Conservation (phyloP, 1,139 yeast genomes). For the Saccharomycopsis hybrid region DNA sequence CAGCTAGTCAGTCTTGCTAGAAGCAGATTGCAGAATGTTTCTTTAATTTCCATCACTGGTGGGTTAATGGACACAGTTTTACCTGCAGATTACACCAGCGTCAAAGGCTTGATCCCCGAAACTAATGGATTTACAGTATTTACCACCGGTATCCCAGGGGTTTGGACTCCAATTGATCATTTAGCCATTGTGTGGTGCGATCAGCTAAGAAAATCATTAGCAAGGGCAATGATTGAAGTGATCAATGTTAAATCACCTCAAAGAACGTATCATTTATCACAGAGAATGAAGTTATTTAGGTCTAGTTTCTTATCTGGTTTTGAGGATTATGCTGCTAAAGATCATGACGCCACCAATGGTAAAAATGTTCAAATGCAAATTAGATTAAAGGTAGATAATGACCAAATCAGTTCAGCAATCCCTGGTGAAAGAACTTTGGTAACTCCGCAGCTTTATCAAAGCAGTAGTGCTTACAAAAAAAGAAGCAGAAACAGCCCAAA, state of each 20-base stretch:
- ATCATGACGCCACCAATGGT: constrained; percentile 18
- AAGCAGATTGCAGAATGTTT: constrained; percentile 40
- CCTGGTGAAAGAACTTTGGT: constrained; percentile 20
- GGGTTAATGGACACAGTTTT: constrained; percentile 74
- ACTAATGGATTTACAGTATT: constrained; percentile 77
- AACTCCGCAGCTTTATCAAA: constrained; percentile 25
- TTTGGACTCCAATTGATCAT: constrained; percentile 95
- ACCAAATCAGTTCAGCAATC: constrained; percentile 26
- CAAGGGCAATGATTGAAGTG: constrained; percentile 52
- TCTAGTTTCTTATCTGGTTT: constrained; percentile 51
- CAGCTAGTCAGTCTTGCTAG: constrained; percentile 31
- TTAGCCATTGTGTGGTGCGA: constrained; percentile 97
- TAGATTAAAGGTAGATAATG: constrained; percentile 31
- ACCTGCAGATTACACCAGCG: constrained; percentile 89
- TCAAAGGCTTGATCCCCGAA: constrained; percentile 66
- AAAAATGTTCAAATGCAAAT: constrained; percentile 23
- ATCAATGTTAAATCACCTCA: constrained; percentile 40
- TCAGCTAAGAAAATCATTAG: constrained; percentile 65
- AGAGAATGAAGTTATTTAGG: constrained; percentile 55
- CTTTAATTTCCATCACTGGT: constrained; percentile 81
- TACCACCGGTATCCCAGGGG: constrained; percentile 81
- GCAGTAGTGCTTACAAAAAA: constrained; percentile 23
- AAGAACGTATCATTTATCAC: constrained; percentile 43
- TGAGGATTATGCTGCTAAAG: constrained; percentile 36
- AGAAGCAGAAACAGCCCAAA: constrained; percentile 25